Percentiles rank a stretch among this genome's conserved stretches.
Evolutionary conservation across 2,329 filamentous ascomycete species (phyloP).

Genomic region (Pseudocercospora pini-densiflorae): DNA sequence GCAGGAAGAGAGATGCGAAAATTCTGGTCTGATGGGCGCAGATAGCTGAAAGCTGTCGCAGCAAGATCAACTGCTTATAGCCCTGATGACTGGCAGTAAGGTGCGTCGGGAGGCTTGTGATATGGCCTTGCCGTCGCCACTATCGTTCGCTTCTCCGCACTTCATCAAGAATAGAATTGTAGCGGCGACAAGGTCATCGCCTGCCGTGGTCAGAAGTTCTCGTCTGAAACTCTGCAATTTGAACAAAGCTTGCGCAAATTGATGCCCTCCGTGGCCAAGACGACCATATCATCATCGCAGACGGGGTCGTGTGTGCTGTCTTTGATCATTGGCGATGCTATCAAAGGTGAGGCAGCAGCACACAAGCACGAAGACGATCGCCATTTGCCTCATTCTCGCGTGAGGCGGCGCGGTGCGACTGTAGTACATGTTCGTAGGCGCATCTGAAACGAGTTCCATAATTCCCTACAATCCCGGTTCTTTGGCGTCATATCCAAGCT

Average conservation of each 20-base stretch:
- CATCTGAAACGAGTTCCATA: neutral
- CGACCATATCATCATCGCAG: neutral
- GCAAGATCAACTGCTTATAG: neutral
- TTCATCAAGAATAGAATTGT: neutral
- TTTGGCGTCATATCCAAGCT: neutral
- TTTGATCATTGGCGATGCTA: neutral
- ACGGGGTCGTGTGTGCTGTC: neutral
- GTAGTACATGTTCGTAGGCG: neutral
- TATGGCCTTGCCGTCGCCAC: conserved; percentile 1
- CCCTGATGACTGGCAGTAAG: neutral
- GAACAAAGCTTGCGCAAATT: conserved; percentile 2
- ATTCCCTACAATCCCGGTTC: neutral
- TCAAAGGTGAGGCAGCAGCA: conserved; percentile 1
- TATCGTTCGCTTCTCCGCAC: neutral
- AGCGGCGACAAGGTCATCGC: neutral
- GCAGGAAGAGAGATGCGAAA: neutral
- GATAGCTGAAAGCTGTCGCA: neutral
- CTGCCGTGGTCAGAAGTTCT: neutral
- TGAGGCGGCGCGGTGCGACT: conserved; percentile 2
- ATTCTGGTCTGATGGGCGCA: neutral
- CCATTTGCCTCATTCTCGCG: neutral
- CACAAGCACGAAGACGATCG: neutral
- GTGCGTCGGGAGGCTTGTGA: neutral
- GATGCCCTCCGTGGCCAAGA: neutral
- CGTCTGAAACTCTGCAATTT: conserved; percentile 10